Base-by-base conservation (phyloP, 2,329 filamentous ascomycete species). In the Fusarium cicatricum region DNA sequence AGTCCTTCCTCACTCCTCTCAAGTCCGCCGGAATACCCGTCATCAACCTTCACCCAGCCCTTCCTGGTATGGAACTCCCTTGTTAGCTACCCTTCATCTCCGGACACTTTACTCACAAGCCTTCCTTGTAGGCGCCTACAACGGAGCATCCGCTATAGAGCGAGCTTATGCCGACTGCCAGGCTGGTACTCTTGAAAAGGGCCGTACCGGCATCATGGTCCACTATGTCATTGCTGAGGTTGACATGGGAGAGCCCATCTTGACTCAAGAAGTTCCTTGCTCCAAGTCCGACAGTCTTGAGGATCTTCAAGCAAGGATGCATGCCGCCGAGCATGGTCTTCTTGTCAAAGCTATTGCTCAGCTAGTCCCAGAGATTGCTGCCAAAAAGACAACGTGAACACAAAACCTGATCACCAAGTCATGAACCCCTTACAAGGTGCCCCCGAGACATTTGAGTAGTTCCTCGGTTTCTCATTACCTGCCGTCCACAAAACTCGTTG, bases 201-300 rank as follows among this genome's bases (percentile, higher is more conserved):
- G 83, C 62, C 83, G 82, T 62, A 96, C 92, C 0, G 92, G 92
- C 1, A 87, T 96, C 50, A 97, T 96, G 92, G 86, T 92, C 11
- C 92, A 97, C 75, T 89, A 92, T 75, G 91, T 96, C 38, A 87
- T 90, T 58, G 80, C 78, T 7, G 86, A 94, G 72, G 91, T 97
- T 46, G 92, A 96, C 76, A 83, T 88, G 67, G 92, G 92, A 2
- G 79, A 84, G 58, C 88, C 90, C 5, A 89, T 96, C 65, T 70
- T 93, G 56, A 83, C 88, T 1, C 75, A 81, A 59, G 88, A 93
- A 74, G 84, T 97, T 17, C 80, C 85, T 49, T 86, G 83, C 60
- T 82, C 82, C 55, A 80, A 83, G 39, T 85, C 85, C 23, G 87
- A 91, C 66, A 81, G 79, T 15, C 69, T 94, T 44, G 82, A 86